A percentile compares a stretch with the other conserved stretches of the same genome.
phyloP scores from a whole-genome alignment of 768 basidiomycete genomes.

The Tephrocybe rancida region DNA sequence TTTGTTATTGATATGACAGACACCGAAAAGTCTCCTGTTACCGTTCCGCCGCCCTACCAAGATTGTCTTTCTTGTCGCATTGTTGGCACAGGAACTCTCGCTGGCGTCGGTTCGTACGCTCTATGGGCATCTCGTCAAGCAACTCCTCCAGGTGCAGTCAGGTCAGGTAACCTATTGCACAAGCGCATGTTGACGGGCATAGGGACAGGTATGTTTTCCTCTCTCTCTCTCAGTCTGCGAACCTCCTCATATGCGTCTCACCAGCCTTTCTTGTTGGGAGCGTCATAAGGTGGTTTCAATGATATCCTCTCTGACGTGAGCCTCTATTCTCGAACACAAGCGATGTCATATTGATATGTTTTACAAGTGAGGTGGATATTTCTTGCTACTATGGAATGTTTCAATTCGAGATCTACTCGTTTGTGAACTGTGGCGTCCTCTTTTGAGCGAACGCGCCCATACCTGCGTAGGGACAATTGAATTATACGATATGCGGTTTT shows the following conservation, averaged over 20 bases:
- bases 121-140: conserved; percentile 62
- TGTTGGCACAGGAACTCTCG: conserved; percentile 66
- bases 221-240: background rate
- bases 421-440: conserved; percentile 81
- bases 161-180: conserved; percentile 59
- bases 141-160: no score
- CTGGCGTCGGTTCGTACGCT: conserved; percentile 67
- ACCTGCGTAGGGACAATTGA: conserved; percentile 51
- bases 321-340: background rate
- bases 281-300: conserved; percentile 41
- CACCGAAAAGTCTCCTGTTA: background rate
- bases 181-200: conserved; percentile 64
- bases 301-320: background rate
- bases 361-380: background rate
- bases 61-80: conserved; percentile 76
- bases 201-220: conserved; percentile 55
- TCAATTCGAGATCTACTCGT: conserved; percentile 28
- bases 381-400: background rate
- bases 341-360: background rate
- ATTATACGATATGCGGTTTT: background rate
- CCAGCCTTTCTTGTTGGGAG: conserved; percentile 39
- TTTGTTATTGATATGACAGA: no score
- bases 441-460: conserved; percentile 97
- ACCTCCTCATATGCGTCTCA: background rate
- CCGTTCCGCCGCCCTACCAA: conserved; percentile 19